Evolutionary conservation across 169 alveolate species (phyloP).

Genomic region (Plasmodium coatneyi): DNA sequence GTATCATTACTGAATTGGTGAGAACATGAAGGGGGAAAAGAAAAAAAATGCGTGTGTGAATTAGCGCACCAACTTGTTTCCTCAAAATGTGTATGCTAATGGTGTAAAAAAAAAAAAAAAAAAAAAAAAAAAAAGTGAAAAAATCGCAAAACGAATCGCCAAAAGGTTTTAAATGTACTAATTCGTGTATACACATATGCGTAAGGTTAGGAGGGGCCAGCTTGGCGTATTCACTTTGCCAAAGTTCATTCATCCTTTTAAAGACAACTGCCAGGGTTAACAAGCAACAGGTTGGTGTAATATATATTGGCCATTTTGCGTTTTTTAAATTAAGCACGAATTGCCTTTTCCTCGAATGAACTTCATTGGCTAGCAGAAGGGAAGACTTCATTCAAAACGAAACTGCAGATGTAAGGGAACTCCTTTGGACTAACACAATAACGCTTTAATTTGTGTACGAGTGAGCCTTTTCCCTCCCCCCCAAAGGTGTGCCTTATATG

Average conservation of each 20-base stretch:
- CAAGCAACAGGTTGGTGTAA: not conserved
- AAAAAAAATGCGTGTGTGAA: constrained; percentile 54
- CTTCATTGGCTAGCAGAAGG: not conserved
- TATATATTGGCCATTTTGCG: not conserved
- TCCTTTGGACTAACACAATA: not conserved
- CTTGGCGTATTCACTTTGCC: not conserved
- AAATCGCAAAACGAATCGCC: not conserved
- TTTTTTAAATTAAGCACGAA: not conserved
- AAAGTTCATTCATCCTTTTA: not conserved
- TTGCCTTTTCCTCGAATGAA: not conserved
- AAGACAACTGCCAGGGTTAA: not conserved
- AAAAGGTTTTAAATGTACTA: not conserved
- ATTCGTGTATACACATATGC: not conserved
- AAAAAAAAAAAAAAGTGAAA: constrained; percentile 7
- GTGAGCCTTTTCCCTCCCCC: not conserved
- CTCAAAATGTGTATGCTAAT: not conserved
- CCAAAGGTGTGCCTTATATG: not conserved
- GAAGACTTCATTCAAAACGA: not conserved
- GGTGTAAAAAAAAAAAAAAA: constrained; percentile 10
- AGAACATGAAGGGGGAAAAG: not conserved
- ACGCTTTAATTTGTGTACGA: not conserved
- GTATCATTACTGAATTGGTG: not conserved
- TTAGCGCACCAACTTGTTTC: constrained; percentile 50
- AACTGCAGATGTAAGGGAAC: not conserved
- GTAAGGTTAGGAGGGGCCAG: not conserved